Evolutionary conservation across 192 early-diverging fungal species (phyloP).

Genomic region (Backusella sp.): DNA sequence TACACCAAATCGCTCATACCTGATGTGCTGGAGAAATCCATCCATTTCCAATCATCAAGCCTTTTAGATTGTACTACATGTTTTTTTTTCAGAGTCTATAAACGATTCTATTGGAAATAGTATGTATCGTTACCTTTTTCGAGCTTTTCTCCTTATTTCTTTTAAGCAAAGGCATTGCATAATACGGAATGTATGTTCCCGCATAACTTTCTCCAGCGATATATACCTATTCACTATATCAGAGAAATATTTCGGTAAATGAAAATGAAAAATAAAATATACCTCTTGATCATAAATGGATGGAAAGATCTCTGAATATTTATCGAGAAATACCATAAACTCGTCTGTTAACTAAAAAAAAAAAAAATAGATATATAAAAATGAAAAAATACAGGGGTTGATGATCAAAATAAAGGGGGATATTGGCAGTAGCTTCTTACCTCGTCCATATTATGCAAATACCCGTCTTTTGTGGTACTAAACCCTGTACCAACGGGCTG

Average conservation of each 20-base stretch:
- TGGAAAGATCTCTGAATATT: slow-evolving; percentile 52
- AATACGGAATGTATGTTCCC: slow-evolving; percentile 64
- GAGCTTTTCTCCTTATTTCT: slow-evolving; percentile 32
- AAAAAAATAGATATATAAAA: neutral
- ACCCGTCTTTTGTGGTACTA: slow-evolving; percentile 44
- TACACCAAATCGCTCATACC: slow-evolving; percentile 29
- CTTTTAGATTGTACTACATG: slow-evolving; percentile 49
- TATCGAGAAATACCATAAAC: slow-evolving; percentile 50
- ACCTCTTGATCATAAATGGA: slow-evolving; percentile 30
- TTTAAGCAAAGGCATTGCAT: slow-evolving; percentile 33
- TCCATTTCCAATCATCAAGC: slow-evolving; percentile 61
- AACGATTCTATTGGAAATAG: neutral
- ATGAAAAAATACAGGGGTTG: neutral
- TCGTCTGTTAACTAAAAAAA: slow-evolving; percentile 26
- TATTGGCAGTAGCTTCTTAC: slow-evolving; percentile 35
- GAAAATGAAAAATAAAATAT: neutral
- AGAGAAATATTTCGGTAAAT: neutral
- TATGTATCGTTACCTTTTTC: neutral
- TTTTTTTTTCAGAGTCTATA: neutral
- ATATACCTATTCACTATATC: slow-evolving; percentile 46
- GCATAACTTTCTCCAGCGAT: slow-evolving; percentile 65
- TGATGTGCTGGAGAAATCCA: slow-evolving; percentile 63
- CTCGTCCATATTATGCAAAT: slow-evolving; percentile 39
- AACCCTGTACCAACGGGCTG: slow-evolving; percentile 66
- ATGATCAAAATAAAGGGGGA: slow-evolving; percentile 16